Conservation (phyloP, 148 eudicot species). For the Camellia granthamiana region DNA sequence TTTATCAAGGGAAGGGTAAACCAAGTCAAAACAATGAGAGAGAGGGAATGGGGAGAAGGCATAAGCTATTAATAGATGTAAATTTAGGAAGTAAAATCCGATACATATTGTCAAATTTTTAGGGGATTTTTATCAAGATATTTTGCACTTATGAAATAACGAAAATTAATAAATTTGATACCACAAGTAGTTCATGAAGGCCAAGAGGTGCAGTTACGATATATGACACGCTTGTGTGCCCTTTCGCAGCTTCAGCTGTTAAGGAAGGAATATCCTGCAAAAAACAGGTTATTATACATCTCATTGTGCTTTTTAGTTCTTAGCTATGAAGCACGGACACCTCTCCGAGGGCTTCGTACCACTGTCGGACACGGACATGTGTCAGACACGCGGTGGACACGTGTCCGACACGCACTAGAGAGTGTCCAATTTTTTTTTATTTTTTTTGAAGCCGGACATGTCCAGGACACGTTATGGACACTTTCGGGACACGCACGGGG, state of each 20-base stretch:
- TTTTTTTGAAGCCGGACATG: no score
- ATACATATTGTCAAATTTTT: not conserved
- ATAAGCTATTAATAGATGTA: not conserved
- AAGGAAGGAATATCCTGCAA: slow-evolving; percentile 87
- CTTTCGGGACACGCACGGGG: no score
- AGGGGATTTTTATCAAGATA: not conserved
- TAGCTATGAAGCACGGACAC: no score
- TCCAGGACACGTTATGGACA: no score
- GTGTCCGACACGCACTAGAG: no score
- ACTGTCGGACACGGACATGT: no score
- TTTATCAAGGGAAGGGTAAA: not conserved
- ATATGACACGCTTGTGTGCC: slow-evolving; percentile 74
- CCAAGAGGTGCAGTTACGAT: slow-evolving; percentile 95
- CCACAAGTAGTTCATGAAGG: slow-evolving; percentile 80
- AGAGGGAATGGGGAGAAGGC: not conserved
- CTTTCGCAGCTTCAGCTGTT: slow-evolving; percentile 88
- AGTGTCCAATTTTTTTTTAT: no score
- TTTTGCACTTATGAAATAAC: not conserved
- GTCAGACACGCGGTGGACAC: no score
- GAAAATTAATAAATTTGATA: slow-evolving; percentile 25
- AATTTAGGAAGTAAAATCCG: no score
- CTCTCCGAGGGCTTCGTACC: no score
- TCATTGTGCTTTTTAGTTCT: not conserved
- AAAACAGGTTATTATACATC: not conserved
- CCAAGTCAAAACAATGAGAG: not conserved